Evolutionary conservation across 2,329 filamentous ascomycete species (phyloP), one percentile per base, ranked within the genome.

Genomic region (Claviceps arundinis): DNA sequence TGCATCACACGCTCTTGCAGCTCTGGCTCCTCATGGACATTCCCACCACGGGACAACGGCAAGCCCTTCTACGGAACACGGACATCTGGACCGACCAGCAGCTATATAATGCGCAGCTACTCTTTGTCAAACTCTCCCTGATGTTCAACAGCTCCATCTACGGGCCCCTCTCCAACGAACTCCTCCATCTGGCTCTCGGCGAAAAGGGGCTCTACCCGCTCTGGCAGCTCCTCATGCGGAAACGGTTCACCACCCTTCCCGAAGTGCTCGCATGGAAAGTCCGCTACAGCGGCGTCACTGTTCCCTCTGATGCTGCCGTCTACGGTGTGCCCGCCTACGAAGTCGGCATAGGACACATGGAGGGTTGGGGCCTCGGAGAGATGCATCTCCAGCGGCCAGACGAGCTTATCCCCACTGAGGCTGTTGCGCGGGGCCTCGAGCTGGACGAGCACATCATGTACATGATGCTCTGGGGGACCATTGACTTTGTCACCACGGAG

Each of bases 1-100:
- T 75, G 56, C 62, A 69, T 48, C 49, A 60, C 11, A 72, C 73
- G 1, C 66, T 86, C 46, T 73, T 80, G 59, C 85, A 86, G 61
- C 70, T 88, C 17, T 93, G 88, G 88, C 74, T 85, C 50, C 61
- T 87, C 37, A 80, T 89, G 71, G 85, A 89, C 60, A 68, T 83
- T 4, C 69, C 77, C 0, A 80, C 78, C 14, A 83, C 74, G 48
- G 59, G 56, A 0, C 69, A 75, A 14, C 79, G 87, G 1, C 65
- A 73, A 5, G 69, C 69, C 1, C 68, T 84, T 5, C 64, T 88
- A 5, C 70, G 70, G 34, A 79, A 79, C 62, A 50, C 51, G 9
- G 57, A 60, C 0, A 70, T 82, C 47, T 85, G 85, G 74, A 69
- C 73, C 9, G 70, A 84, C 52, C 54, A 63, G 4, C 80, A 87